Percentiles rank a stretch among this genome's conserved stretches.
These are phyloP conservation scores for Coemansia sp. DNA, from an alignment of 192 early-diverging fungal genomes.

Conservation along the genomic window DNA sequence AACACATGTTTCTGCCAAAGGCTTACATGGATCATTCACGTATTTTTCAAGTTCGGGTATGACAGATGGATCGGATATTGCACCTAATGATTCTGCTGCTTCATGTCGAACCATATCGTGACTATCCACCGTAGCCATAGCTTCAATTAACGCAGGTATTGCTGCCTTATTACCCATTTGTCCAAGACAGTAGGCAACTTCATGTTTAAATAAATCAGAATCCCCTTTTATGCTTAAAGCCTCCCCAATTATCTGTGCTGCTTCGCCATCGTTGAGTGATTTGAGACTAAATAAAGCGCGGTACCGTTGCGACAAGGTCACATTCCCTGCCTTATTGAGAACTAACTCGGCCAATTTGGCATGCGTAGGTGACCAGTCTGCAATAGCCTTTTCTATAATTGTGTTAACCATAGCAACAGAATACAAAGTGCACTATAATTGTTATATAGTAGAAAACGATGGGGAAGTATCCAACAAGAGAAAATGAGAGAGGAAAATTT, in stretches of 20 bases:
- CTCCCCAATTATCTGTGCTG: constrained; percentile 81
- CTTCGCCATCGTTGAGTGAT: constrained; percentile 65
- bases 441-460: constrained; percentile 8
- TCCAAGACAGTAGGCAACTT: constrained; percentile 93
- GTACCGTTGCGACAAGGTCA: constrained; percentile 83
- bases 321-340: constrained; percentile 59
- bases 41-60: constrained; percentile 74
- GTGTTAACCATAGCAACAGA: constrained; percentile 48
- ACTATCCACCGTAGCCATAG: constrained; percentile 67
- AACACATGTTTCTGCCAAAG: constrained; percentile 87
- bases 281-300: constrained; percentile 93
- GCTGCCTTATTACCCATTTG: constrained; percentile 88
- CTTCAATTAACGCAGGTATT: constrained; percentile 63
- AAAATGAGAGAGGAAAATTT: constrained; percentile 7
- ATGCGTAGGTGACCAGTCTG: constrained; percentile 57
- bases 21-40: constrained; percentile 64
- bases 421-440: background rate
- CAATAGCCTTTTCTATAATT: constrained; percentile 33
- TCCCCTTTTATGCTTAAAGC: constrained; percentile 70
- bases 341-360: constrained; percentile 64
- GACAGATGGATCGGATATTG: constrained; percentile 72
- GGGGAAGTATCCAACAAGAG: background rate
- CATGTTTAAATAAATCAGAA: constrained; percentile 91
- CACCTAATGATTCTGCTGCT: constrained; percentile 94
- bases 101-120: constrained; percentile 98